phyloP scores from a whole-genome alignment of 345 rosid genomes.

The Triadica sebifera region DNA sequence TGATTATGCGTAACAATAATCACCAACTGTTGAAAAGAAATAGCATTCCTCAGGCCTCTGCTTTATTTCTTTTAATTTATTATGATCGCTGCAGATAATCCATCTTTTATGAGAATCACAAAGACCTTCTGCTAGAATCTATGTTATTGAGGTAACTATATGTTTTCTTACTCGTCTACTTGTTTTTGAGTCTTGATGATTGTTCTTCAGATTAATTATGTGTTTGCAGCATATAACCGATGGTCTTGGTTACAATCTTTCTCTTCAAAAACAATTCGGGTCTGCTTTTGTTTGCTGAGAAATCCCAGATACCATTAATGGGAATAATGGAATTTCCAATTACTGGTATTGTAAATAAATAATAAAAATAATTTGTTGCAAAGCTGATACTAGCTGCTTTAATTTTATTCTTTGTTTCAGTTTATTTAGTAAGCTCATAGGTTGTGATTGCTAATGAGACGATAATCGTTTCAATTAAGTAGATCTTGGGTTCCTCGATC shows the following conservation, averaged over 20 bases:
- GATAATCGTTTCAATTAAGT: background rate
- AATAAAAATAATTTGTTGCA: background rate
- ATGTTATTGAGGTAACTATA: background rate
- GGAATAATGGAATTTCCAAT: background rate
- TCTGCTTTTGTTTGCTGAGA: background rate
- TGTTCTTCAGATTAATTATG: background rate
- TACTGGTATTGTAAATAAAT: background rate
- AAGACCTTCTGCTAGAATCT: background rate
- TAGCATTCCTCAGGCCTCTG: too few species aligned
- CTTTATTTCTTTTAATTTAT: too few species aligned
- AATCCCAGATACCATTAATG: background rate
- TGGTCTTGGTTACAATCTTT: background rate
- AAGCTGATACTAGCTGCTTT: background rate
- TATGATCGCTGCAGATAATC: background rate
- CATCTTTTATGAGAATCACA: background rate
- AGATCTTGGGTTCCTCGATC: background rate
- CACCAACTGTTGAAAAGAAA: too few species aligned
- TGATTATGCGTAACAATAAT: too few species aligned
- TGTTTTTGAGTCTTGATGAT: background rate
- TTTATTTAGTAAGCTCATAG: background rate
- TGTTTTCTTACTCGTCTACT: background rate
- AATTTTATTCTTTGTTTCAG: too few species aligned
- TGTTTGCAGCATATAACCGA: background rate
- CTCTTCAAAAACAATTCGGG: background rate
- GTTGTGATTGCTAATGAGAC: background rate